These are phyloP conservation scores for Saccharomyces hybrid DNA, from an alignment of 1,139 yeast genomes.

Conservation along the genomic window DNA sequence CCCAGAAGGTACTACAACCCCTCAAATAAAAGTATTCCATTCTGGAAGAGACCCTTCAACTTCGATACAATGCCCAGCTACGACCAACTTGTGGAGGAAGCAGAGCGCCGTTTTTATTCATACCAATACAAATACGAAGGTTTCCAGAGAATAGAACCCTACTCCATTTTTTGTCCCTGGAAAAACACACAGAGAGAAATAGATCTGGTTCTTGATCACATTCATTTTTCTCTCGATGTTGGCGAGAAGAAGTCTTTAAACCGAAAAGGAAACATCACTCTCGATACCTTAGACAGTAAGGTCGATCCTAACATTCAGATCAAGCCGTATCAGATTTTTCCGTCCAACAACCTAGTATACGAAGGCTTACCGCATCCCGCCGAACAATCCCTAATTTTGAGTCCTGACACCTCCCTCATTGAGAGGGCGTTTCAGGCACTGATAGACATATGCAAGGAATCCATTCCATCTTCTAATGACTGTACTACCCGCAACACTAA, in stretches of 20 bases:
- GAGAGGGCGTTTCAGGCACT: background rate
- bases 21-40: background rate
- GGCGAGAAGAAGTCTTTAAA: background rate
- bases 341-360: background rate
- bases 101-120: background rate
- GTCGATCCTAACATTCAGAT: background rate
- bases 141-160: background rate
- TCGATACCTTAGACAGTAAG: background rate
- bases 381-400: background rate
- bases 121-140: background rate
- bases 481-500: background rate
- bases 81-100: background rate
- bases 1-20: background rate
- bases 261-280: background rate
- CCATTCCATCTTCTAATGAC: background rate
- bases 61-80: background rate
- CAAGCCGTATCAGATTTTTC: background rate
- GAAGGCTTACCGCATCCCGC: background rate
- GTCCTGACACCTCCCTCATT: background rate
- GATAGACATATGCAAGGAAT: background rate
- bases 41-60: background rate
- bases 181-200: background rate
- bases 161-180: background rate
- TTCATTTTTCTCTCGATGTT: background rate
- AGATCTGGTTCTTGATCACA: background rate